Base-by-base conservation (phyloP, 2,329 filamentous ascomycete genomes). In the Cladosporium sp. region DNA sequence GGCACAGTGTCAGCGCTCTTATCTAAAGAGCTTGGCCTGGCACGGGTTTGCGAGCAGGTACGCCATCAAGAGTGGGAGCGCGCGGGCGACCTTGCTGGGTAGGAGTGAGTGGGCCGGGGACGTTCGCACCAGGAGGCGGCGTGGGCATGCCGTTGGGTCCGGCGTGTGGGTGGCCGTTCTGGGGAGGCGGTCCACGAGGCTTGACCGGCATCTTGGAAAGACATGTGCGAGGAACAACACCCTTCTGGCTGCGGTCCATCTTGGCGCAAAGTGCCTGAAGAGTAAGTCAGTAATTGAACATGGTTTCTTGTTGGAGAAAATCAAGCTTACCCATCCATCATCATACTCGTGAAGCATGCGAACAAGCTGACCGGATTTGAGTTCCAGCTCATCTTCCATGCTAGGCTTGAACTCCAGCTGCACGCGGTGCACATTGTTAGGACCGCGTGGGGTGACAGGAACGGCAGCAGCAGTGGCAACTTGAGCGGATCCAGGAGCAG, bases 281-380 rank as follows among this genome's bases (percentile, higher is more conserved):
- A 20, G 28, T 0, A 25, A 15, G 20, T 51, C 37, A 51, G 36
- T 28, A 30, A 12, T 17, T 19, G 14, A 28, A 28, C 37, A 11
- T 34, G 30, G 5, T 43, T 58, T 51, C 59, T 40, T 28, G 14
- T 47, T 28, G 25, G 50, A 5, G n/a, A 30, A 6, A 36, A 38
- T 15, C 5, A 42, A 34, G 82, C 89, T 83, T 83, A 93, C 90
- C 94, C 94, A 99, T 69, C 94, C 94, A 76, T 99, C 94, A 71
- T 99, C 94, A 69, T 97, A 99, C 75, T 96, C 92, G 70, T 97
- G 93, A 55, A 97, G 80, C 64, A 99, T 80, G 64, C 93, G 85
- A 52, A 97, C 90, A 51, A 99, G 81, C 63, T 95, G 87, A 55
- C 94, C 94, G 59, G 88, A 84, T 63, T 80, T 83, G 45, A 99